Percentiles rank a stretch among this genome's conserved stretches.
These are phyloP conservation scores for Astragalus glycyphyllos DNA, from an alignment of 306 rosid species.

Conservation along the genomic window DNA sequence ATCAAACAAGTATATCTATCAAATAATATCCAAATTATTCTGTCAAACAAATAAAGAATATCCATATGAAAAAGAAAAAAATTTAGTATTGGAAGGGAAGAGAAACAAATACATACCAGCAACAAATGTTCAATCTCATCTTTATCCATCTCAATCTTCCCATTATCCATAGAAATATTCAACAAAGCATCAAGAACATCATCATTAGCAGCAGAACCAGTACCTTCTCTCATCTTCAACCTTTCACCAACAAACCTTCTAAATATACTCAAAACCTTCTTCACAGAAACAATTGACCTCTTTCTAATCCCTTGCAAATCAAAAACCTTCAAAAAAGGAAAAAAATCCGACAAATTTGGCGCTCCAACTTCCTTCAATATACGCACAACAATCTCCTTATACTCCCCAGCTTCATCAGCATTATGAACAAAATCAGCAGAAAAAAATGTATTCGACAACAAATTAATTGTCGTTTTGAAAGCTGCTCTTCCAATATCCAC, in stretches of 20 bases:
- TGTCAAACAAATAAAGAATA: too few species aligned
- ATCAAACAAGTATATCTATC: too few species aligned
- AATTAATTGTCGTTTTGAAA: conserved; percentile 44
- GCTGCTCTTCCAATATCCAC: conserved; percentile 54
- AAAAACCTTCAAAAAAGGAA: conserved; percentile 17
- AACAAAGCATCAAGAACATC: conserved; percentile 58
- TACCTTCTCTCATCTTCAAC: conserved; percentile 32
- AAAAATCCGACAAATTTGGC: conserved; percentile 40
- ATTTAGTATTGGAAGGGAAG: background rate
- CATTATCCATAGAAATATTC: conserved; percentile 38
- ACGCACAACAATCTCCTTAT: conserved; percentile 37
- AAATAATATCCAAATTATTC: too few species aligned
- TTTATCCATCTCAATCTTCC: conserved; percentile 46
- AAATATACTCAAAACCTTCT: conserved; percentile 38
- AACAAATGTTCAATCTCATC: conserved; percentile 41
- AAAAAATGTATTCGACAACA: conserved; percentile 52
- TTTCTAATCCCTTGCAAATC: conserved; percentile 33
- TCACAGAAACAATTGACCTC: conserved; percentile 22
- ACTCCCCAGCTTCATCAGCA: conserved; percentile 20
- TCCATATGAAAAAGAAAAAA: background rate
- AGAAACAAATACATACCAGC: conserved; percentile 37
- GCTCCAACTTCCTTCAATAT: conserved; percentile 39
- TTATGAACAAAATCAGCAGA: conserved; percentile 50
- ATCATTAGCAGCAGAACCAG: background rate
- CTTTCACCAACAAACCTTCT: conserved; percentile 42